Percentiles rank a stretch among this genome's conserved stretches.
These are phyloP conservation scores for Carpediemonas membranifera DNA, from an alignment of 78 protist species.

Conservation along the genomic window DNA sequence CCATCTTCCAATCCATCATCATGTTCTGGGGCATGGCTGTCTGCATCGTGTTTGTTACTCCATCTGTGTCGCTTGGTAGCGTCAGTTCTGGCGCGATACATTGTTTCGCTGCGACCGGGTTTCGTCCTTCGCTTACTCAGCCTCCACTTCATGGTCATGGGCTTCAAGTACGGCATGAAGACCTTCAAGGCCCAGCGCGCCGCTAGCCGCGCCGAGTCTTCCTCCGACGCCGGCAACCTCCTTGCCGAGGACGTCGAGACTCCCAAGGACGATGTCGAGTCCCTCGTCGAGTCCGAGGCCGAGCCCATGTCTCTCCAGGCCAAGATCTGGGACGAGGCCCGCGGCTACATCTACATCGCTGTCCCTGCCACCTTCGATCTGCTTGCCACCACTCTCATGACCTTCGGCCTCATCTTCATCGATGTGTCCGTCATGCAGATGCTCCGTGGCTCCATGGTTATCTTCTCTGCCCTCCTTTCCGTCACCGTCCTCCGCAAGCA, in stretches of 20 bases:
- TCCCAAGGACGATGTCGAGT: too few species aligned
- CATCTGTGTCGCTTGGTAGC: too few species aligned
- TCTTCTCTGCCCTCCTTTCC: conserved; percentile 48
- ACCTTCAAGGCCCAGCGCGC: too few species aligned
- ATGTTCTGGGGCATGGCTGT: conserved; percentile 44
- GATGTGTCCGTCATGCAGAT: conserved; percentile 36
- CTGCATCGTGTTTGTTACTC: background rate
- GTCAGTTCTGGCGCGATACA: too few species aligned
- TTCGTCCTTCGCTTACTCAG: too few species aligned
- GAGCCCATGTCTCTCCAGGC: background rate
- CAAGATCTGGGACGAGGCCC: background rate
- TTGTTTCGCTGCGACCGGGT: too few species aligned
- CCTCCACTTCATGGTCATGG: too few species aligned
- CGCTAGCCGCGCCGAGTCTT: too few species aligned
- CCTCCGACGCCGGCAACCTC: too few species aligned
- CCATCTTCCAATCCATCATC: conserved; percentile 23
- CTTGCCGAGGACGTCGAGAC: too few species aligned
- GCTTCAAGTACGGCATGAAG: too few species aligned
- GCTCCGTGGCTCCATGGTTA: conserved; percentile 44
- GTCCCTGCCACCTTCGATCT: conserved; percentile 21
- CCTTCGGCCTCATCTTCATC: conserved; percentile 29
- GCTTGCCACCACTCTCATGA: conserved; percentile 30
- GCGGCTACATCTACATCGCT: background rate
- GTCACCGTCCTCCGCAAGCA: background rate
- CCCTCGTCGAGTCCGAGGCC: too few species aligned